Conservation (phyloP, 345 rosid genomes). For the Eucalyptus victrix region DNA sequence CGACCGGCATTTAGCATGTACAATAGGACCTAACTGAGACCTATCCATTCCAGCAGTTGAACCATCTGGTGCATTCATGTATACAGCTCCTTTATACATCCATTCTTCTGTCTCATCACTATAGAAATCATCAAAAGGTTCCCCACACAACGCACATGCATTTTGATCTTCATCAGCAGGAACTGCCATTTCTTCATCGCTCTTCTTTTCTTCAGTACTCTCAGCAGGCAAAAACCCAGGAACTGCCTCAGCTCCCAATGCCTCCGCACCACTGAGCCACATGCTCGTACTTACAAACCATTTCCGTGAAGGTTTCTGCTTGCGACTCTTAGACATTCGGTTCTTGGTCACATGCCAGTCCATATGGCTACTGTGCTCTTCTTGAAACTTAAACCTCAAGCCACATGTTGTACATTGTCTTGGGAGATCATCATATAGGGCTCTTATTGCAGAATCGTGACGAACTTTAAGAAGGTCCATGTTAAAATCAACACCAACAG, state of each 20-base stretch:
- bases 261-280: slow-evolving; percentile 99
- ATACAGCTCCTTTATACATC: slow-evolving; percentile 98
- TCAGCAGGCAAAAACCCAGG: slow-evolving; percentile 86
- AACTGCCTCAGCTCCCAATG: slow-evolving; percentile 83
- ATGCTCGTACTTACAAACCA: slow-evolving; percentile 93
- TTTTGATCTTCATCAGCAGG: slow-evolving; percentile 98
- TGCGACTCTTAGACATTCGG: slow-evolving; percentile 88
- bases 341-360: slow-evolving; percentile 99
- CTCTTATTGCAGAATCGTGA: slow-evolving; percentile 67
- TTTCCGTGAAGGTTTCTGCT: slow-evolving; percentile 92
- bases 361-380: slow-evolving; percentile 95
- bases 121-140: slow-evolving; percentile 89
- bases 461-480: slow-evolving; percentile 76
- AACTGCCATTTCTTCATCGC: slow-evolving; percentile 90
- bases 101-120: slow-evolving; percentile 97
- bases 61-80: slow-evolving; percentile 77
- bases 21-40: slow-evolving; percentile 87
- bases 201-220: slow-evolving; percentile 60
- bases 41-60: slow-evolving; percentile 50
- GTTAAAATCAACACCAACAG: slow-evolving; percentile 68
- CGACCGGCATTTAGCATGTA: slow-evolving; percentile 96
- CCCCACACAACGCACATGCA: slow-evolving; percentile 92
- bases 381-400: slow-evolving; percentile 84
- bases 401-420: slow-evolving; percentile 99
- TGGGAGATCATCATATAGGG: slow-evolving; percentile 79